phyloP scores from a whole-genome alignment of 768 basidiomycete species.

The Mycena amicta region DNA sequence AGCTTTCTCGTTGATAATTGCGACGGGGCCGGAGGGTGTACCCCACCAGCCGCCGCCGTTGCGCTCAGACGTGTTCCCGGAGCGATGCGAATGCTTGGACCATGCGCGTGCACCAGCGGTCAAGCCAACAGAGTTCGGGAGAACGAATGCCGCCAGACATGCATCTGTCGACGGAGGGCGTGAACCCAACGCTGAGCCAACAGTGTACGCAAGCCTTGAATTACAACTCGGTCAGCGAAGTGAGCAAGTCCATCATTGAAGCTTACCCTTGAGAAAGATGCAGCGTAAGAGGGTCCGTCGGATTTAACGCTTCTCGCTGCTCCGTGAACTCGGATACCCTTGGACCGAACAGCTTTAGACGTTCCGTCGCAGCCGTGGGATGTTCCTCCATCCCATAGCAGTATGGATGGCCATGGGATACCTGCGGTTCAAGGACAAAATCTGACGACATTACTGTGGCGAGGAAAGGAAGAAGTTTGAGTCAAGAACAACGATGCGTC shows the following conservation, averaged over 20 bases:
- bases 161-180: constrained; percentile 49
- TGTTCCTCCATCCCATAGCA: constrained; percentile 51
- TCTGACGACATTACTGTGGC: not conserved
- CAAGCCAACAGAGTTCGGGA: constrained; percentile 51
- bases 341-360: constrained; percentile 35
- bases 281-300: constrained; percentile 21
- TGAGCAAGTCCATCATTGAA: constrained; percentile 45
- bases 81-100: constrained; percentile 68
- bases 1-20: constrained; percentile 54
- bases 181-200: constrained; percentile 57
- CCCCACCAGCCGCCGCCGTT: constrained; percentile 59
- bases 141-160: constrained; percentile 55
- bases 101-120: constrained; percentile 65
- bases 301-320: constrained; percentile 5
- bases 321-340: constrained; percentile 6
- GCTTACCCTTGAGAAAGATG: constrained; percentile 23
- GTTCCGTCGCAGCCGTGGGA: constrained; percentile 38
- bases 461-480: too few relatives aligned
- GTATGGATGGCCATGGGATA: too few relatives aligned
- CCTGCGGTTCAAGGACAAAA: not conserved
- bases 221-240: constrained; percentile 26
- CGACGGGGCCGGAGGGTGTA: constrained; percentile 51
- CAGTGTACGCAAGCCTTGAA: constrained; percentile 56
- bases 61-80: constrained; percentile 23
- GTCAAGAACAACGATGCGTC: not conserved